Evolutionary conservation across 2,329 filamentous ascomycete genomes (phyloP), one percentile per base, ranked within the genome.

Genomic region (Rutstroemia sp.): DNA sequence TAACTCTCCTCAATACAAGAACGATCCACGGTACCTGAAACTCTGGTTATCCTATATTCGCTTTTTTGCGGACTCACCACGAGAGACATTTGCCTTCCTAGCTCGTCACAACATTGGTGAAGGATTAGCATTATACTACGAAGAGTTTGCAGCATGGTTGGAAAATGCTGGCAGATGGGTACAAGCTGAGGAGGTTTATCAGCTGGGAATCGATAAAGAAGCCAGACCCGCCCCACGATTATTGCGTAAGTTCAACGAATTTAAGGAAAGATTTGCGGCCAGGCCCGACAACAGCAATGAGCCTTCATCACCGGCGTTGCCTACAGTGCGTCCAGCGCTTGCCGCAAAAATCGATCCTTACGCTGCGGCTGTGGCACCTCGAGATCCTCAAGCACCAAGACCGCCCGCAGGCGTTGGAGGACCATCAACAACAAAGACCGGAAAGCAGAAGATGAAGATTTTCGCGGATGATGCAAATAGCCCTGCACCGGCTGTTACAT

Each of bases 11-110:
- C 89, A 95, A 69, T 97, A 97, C 78, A 94, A 88, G 72, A 96
- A 97, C 69, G 94, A 99, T 69, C 89, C 91, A 2, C 81, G 94
- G 65, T 99, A 99, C 70, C 74, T 99, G 56, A 92, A 89, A 71
- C 72, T 99, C 51, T 99, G 94, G 94, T 78, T 97, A 30, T 85
- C 92, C 67, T 99, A 97, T 72, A 95, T 97, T 67, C 81, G 87
- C 51, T 83, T 96, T 65, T 97, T 97, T 73, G 88, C 89, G 4
- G 94, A 97, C 69, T 79, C 89, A n/a, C 92, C 92, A 2, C 85
- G 92, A 52, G 94, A 99, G 72, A 90, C 88, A 0, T 99, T 92
- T 69, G 84, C 94, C 48, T 99, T 95, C 68, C 78, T 99, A 38
- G 87, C 92, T 12, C 87, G 92, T 51, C 91, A 99, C 69, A 80